These are phyloP conservation scores for Albophoma yamanashiensis DNA, from an alignment of 2,329 filamentous ascomycete genomes.

Conservation along the genomic window DNA sequence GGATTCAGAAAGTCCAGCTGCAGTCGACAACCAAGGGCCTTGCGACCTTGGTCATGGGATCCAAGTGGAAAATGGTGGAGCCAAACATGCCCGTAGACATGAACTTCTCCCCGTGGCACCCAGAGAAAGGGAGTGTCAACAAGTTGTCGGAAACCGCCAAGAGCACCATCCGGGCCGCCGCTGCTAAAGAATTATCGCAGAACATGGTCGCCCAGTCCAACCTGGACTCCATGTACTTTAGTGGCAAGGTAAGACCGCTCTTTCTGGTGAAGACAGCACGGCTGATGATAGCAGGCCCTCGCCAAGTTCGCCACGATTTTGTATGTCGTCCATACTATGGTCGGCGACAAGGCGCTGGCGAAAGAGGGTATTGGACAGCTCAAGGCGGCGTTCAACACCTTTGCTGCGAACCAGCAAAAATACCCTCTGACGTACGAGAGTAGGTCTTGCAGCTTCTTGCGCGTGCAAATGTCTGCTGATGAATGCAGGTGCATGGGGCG, in stretches of 20 bases:
- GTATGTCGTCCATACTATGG: constrained; percentile 53
- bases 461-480: constrained; percentile 2
- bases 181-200: constrained; percentile 64
- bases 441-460: constrained; percentile 19
- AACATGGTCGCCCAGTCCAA: constrained; percentile 65
- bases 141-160: constrained; percentile 43
- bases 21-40: constrained; percentile 79
- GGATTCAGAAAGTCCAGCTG: constrained; percentile 47
- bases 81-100: constrained; percentile 59
- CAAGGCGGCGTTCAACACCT: constrained; percentile 55
- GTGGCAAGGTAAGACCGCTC: constrained; percentile 55
- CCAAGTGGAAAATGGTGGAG: constrained; percentile 72
- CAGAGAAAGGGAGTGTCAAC: constrained; percentile 34
- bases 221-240: constrained; percentile 83
- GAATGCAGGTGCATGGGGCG: constrained; percentile 56
- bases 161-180: constrained; percentile 47
- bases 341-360: constrained; percentile 46
- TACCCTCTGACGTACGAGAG: constrained; percentile 56
- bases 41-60: constrained; percentile 60
- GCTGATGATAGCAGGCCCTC: constrained; percentile 39
- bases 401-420: constrained; percentile 56
- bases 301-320: constrained; percentile 66
- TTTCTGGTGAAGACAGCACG: no score
- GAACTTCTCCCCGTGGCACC: constrained; percentile 69
- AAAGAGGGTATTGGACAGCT: constrained; percentile 48